Evolutionary conservation across 306 rosid genomes (phyloP).

Genomic region (Vigna angularis): DNA sequence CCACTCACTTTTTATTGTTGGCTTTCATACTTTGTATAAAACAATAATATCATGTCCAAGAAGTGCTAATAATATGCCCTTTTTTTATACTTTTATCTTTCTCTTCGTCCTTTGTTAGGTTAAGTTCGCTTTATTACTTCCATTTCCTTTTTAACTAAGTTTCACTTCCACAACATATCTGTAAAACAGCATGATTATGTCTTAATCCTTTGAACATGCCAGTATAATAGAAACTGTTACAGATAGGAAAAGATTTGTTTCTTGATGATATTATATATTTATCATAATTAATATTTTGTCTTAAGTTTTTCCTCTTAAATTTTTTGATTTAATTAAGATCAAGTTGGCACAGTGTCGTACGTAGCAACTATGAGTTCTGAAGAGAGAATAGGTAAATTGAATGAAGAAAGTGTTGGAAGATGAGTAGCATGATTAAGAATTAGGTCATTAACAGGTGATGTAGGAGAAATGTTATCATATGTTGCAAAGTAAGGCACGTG

Average conservation of each 20-base stretch:
- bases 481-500: conserved; percentile 36
- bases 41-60: not conserved
- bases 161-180: not conserved
- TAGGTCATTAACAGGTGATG: not conserved
- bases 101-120: not conserved
- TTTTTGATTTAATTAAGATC: not conserved
- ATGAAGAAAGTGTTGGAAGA: not conserved
- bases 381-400: not conserved
- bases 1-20: conserved; percentile 22
- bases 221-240: too few relatives aligned
- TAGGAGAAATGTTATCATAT: conserved; percentile 33
- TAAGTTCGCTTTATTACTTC: not conserved
- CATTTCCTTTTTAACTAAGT: not conserved
- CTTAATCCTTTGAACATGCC: too few relatives aligned
- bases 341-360: not conserved
- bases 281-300: too few relatives aligned
- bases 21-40: conserved; percentile 1
- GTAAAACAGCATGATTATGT: too few relatives aligned
- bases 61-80: not conserved
- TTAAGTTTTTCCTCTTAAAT: not conserved
- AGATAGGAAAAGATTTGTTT: too few relatives aligned
- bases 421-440: conserved; percentile 32
- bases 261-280: too few relatives aligned
- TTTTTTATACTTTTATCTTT: not conserved
- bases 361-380: not conserved